Evolutionary conservation across 495 filamentous ascomycete genomes (phyloP).

Genomic region (Tuber umbilicatum): DNA sequence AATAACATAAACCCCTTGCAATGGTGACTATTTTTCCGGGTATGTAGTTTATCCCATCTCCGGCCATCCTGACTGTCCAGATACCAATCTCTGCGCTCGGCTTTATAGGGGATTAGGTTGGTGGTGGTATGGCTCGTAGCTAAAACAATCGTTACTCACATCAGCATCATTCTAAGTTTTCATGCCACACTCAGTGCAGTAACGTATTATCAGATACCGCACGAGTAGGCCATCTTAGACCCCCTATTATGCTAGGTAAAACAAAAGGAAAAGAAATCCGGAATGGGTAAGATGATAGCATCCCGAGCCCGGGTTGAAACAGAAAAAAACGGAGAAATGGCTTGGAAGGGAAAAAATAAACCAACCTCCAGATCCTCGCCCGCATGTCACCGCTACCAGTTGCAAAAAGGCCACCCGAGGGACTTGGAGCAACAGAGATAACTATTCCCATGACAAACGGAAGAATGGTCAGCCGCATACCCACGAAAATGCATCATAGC

Average conservation of each 20-base stretch:
- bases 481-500: constrained; percentile 27
- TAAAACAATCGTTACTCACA: constrained; percentile 27
- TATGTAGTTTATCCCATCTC: not conserved
- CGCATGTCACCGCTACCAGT: constrained; percentile 88
- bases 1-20: not conserved
- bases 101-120: constrained; percentile 25
- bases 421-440: constrained; percentile 82
- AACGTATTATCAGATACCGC: constrained; percentile 9
- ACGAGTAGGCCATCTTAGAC: constrained; percentile 25
- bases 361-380: constrained; percentile 69
- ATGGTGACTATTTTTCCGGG: not conserved
- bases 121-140: constrained; percentile 40
- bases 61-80: constrained; percentile 5
- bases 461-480: constrained; percentile 33
- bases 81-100: not conserved
- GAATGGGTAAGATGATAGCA: constrained; percentile 31
- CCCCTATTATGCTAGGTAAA: constrained; percentile 35
- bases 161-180: constrained; percentile 30
- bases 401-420: constrained; percentile 69
- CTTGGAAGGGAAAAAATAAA: constrained; percentile 32
- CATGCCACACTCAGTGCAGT: constrained; percentile 20
- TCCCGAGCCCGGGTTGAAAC: constrained; percentile 21
- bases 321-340: constrained; percentile 24
- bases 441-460: constrained; percentile 49
- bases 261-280: constrained; percentile 28